Evolutionary conservation across 495 filamentous ascomycete species (phyloP).

Genomic region (Pyrenula aspistea): DNA sequence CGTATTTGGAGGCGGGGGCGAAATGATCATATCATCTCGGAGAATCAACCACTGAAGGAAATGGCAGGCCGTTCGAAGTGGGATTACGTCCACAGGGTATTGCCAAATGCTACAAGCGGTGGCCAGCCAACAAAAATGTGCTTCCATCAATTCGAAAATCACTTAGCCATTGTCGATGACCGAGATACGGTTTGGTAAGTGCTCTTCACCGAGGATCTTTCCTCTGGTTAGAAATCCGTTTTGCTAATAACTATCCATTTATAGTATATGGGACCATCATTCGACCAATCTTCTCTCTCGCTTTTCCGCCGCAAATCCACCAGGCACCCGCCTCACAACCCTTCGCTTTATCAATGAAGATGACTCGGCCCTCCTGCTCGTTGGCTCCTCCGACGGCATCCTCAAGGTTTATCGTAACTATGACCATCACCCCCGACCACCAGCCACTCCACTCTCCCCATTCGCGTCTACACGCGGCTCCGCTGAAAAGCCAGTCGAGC

Average conservation of each 20-base stretch:
- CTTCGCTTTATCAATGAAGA: constrained; percentile 97
- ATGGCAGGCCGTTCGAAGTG: constrained; percentile 72
- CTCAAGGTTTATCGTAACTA: constrained; percentile 92
- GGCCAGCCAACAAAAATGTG: constrained; percentile 77
- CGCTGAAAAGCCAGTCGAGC: constrained; percentile 54
- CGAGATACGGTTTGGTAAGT: constrained; percentile 66
- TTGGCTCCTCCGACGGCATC: constrained; percentile 86
- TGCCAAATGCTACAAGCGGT: constrained; percentile 57
- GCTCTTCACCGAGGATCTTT: background rate
- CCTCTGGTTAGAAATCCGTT: background rate
- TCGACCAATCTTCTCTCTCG: constrained; percentile 56
- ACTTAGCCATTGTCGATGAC: constrained; percentile 89
- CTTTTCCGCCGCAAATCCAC: constrained; percentile 89
- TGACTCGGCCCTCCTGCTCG: constrained; percentile 88
- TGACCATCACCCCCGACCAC: constrained; percentile 11
- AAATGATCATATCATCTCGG: constrained; percentile 81
- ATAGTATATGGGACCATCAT: constrained; percentile 87
- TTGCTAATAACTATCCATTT: constrained; percentile 13
- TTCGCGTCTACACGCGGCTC: constrained; percentile 18
- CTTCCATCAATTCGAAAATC: constrained; percentile 96
- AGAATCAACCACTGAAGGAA: constrained; percentile 87
- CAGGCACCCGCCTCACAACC: constrained; percentile 84
- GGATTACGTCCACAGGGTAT: constrained; percentile 63
- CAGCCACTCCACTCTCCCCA: background rate
- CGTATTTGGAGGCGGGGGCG: constrained; percentile 85